Conservation (phyloP, 306 rosid species). For the Ormosia emarginata region DNA sequence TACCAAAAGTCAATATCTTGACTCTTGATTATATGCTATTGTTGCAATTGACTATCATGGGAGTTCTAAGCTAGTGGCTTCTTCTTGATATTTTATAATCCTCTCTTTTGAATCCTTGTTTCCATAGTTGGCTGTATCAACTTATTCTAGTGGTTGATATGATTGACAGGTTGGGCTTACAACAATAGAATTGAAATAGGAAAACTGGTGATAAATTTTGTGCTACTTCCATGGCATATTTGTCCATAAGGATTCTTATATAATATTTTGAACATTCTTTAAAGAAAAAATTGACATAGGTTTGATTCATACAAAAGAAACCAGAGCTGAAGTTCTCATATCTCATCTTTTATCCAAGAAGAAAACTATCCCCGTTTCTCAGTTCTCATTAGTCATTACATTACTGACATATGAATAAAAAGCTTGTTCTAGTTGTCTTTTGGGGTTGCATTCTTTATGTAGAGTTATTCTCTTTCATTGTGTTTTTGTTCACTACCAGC, state of each 20-base stretch:
- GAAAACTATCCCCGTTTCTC: neutral
- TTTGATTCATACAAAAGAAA: neutral
- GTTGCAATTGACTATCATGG: neutral
- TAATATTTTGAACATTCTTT: neutral
- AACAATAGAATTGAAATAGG: neutral
- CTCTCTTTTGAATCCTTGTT: neutral
- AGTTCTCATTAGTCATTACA: neutral
- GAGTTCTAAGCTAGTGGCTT: neutral
- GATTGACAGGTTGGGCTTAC: neutral
- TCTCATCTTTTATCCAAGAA: neutral
- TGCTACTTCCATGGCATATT: neutral
- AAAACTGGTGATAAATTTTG: neutral
- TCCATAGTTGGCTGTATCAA: neutral
- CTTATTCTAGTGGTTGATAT: neutral
- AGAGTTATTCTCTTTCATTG: neutral
- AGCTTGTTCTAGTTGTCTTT: neutral
- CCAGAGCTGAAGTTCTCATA: neutral
- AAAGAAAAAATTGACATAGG: neutral
- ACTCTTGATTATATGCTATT: neutral
- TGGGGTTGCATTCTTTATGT: neutral
- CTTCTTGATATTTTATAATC: neutral
- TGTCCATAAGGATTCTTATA: neutral
- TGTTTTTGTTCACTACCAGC: neutral
- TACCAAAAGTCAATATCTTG: neutral
- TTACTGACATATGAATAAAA: neutral